Evolutionary conservation across 2,329 filamentous ascomycete species (phyloP), one percentile per base, ranked within the genome.

Genomic region (Fusarium sp.): DNA sequence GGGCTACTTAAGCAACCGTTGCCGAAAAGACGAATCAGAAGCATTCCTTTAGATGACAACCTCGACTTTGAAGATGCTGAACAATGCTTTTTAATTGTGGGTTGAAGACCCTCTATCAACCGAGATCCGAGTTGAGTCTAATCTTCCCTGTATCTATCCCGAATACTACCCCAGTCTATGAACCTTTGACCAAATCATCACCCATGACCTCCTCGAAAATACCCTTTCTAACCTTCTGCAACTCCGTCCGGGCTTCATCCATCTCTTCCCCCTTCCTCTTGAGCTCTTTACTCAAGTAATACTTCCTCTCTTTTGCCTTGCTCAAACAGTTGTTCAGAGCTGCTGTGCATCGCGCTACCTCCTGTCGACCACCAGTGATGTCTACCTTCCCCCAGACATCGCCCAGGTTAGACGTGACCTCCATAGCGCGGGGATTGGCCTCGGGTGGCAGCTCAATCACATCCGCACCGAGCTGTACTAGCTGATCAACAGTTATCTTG

Each of bases 371-470:
- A 20, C 80, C 75, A 72, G 86, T 84, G 65, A 90, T 86, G 76
- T 87, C 83, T 17, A 86, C 81, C 67, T 86, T 86, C 76, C 88
- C 87, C 5, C 82, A 81, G 80, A 86, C 83, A 63, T 89, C 86
- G 12, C 80, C 81, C 76, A 88, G 81, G 18, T 64, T 56, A 11
- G 65, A 65, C 13, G 60, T 72, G 6, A 70, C 36, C 20, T 71
- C 68, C 59, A 87, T 80, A 59, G 78, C 81, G 1, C 85, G 84
- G 44, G 84, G 80, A 1, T 84, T 82, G 50, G 88, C 84, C 25
- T 77, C 77, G 25, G 87, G 80, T 0, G 64, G 65, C 11, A 71
- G 64, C 12, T 49, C 50, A 22, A 55, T 58, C 15, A 72, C 65
- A 4, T 61, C 69, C 18, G 70, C 52, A 7, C 64, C 69, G 8